Evolutionary conservation across 192 early-diverging fungal species (phyloP), one percentile per base, ranked within the genome.

Genomic region (Coemansia sp.): DNA sequence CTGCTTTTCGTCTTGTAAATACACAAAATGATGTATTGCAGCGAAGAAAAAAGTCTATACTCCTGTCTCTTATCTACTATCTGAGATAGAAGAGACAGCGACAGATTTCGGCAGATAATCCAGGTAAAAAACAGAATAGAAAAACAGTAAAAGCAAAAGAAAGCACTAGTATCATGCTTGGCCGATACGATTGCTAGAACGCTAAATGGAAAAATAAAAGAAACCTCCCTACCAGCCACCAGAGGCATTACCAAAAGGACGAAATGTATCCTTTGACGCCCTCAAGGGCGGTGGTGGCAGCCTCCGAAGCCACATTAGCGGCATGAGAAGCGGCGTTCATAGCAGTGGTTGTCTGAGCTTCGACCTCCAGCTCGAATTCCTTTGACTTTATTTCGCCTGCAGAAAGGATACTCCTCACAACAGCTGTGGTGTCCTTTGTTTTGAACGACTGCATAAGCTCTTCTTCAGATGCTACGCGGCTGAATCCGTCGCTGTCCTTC

Each of bases 331-430:
- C 71, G 9, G 71, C 74, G 28, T 67, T 73, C 58, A 72, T 72
- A 6, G 74, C 74, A 26, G 67, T 74, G 21, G 79, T 71, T 12
- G 74, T 58, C 51, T 82, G 79, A 42, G 74, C 73, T 23, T 76
- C 71, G 25, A 77, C 74, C 10, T 82, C 79, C 20, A 77, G 61
- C 59, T 82, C 73, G 66, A 81, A 81, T 49, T 63, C 64, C 60
- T 59, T 69, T 34, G 60, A 34, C 12, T 63, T 45, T 3, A 81
- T 60, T 3, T 58, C 35, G 13, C 78, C 78, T 1, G 65, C 78
- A 20, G 78, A 75, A 9, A 81, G 61, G 18, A 81, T 72, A 67
- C 78, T 81, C 64, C 75, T 75, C 13, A 71, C 71, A 55, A 81
- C 74, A 12, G 78, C 28, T 7, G 64, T 21, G 2, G n/a, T 15